These are phyloP conservation scores for Cenchrus purpureus DNA, from an alignment of 176 grass and related monocot species.

Conservation along the genomic window DNA sequence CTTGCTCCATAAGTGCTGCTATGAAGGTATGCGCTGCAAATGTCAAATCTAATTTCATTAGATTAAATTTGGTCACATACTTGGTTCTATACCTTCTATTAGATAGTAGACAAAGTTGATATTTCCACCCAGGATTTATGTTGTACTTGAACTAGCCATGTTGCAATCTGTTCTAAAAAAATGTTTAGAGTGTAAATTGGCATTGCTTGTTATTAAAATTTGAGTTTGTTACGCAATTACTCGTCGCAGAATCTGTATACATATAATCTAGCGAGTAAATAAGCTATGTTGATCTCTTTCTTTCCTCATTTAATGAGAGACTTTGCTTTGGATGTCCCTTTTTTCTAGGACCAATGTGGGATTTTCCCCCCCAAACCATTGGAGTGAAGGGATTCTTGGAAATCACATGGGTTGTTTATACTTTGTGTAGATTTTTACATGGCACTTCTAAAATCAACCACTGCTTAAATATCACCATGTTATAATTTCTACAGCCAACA, in stretches of 20 bases:
- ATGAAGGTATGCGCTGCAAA: conserved; percentile 70
- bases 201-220: conserved; percentile 3
- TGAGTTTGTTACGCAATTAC: background rate
- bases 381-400: background rate
- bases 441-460: background rate
- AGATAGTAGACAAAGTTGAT: conserved; percentile 3
- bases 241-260: background rate
- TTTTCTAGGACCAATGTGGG: background rate
- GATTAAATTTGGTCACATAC: conserved; percentile 11
- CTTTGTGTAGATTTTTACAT: conserved; percentile 2
- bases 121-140: conserved; percentile 17
- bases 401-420: background rate
- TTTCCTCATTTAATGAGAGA: background rate
- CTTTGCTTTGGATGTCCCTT: background rate
- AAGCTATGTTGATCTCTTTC: background rate
- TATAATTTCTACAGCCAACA: background rate
- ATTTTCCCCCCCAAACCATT: background rate
- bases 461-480: background rate
- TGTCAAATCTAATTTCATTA: background rate
- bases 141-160: background rate
- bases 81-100: conserved; percentile 4
- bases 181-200: background rate
- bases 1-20: conserved; percentile 83
- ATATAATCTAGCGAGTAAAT: background rate
- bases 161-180: background rate